Base-by-base conservation (phyloP, 225 moss, liverwort and hornwort species). In the Marchantia polymorpha region DNA sequence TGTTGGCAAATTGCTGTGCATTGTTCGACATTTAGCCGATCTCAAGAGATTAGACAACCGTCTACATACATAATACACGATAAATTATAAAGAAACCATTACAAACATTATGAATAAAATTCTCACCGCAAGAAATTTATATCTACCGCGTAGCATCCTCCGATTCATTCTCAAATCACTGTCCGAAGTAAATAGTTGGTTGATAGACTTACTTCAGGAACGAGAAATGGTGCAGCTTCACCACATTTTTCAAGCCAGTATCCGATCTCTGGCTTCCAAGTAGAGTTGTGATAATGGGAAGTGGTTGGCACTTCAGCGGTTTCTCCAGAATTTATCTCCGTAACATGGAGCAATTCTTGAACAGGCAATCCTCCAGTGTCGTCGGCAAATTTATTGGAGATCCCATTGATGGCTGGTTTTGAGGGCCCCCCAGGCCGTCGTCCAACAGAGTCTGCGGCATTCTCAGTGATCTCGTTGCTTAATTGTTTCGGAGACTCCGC, bases 261-360 rank as follows among this genome's bases (percentile, higher is more conserved):
- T 8, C 70, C 75, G 16, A 86, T 80, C 30, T 75, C 74, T 52
- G 78, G 81, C 69, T 78, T 74, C 86, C 83, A 86, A 7, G 64
- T 23, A 23, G 48, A 61, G 6, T 48, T 68, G 52, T 15, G 52
- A 20, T 65, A 73, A 8, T 69, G 30, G 25, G 71, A 52, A 58
- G 48, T 69, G 23, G 17, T 65, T 2, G 8, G 20, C 22, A 12
- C 15, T 48, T 48, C 64, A 39, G 14, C 47, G 8, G 6, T 64
- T 1, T 64, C 52, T 9, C 7, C 39, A 7, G 64, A 77, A 16
- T 25, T 56, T 12, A 12, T 30, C 25, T 31, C 53, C 29, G 48
- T 16, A 17, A 26, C 7, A 53, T 31, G 29, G 56, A 19, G 53
- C 14, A 54, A 52, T 69, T 68, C 53, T 55, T 29, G 53, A 27